These are phyloP conservation scores for Mucor lusitanicus DNA, from an alignment of 371 early-diverging fungal species.

Conservation along the genomic window DNA sequence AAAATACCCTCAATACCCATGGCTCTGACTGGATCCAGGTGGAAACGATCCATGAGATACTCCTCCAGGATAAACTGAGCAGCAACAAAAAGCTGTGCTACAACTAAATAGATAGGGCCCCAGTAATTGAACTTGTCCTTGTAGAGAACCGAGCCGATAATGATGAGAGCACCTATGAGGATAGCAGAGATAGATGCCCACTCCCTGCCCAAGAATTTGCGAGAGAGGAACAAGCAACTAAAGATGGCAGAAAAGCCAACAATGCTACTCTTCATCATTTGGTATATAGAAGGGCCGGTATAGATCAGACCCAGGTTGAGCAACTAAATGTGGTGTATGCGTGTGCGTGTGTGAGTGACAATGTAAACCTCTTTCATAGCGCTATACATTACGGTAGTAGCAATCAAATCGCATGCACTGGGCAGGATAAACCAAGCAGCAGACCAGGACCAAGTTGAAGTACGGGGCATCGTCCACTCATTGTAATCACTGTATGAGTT, in stretches of 20 bases:
- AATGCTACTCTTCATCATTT: constrained; percentile 50
- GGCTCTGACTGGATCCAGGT: constrained; percentile 45
- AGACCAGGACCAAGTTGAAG: constrained; percentile 33
- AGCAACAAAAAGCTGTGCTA: constrained; percentile 46
- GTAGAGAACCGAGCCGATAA: constrained; percentile 17
- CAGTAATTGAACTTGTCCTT: constrained; percentile 16
- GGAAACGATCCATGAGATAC: constrained; percentile 47
- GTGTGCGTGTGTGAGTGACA: neutral
- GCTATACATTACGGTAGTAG: constrained; percentile 39
- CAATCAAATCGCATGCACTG: constrained; percentile 46
- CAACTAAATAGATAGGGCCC: constrained; percentile 35
- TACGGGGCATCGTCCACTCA: constrained; percentile 30
- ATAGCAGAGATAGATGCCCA: constrained; percentile 38
- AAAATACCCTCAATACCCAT: constrained; percentile 52
- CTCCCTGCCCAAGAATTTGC: constrained; percentile 40
- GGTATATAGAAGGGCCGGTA: constrained; percentile 47
- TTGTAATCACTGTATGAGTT: constrained; percentile 16
- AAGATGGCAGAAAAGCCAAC: constrained; percentile 50
- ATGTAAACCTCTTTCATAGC: neutral
- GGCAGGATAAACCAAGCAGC: constrained; percentile 42
- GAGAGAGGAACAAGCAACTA: constrained; percentile 40
- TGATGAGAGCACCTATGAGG: constrained; percentile 30
- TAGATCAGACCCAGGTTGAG: constrained; percentile 48
- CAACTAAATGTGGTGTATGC: constrained; percentile 18
- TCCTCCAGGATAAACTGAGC: constrained; percentile 49